phyloP scores from a whole-genome alignment of 208 protist species.

The Sergeia podlipaevii region DNA sequence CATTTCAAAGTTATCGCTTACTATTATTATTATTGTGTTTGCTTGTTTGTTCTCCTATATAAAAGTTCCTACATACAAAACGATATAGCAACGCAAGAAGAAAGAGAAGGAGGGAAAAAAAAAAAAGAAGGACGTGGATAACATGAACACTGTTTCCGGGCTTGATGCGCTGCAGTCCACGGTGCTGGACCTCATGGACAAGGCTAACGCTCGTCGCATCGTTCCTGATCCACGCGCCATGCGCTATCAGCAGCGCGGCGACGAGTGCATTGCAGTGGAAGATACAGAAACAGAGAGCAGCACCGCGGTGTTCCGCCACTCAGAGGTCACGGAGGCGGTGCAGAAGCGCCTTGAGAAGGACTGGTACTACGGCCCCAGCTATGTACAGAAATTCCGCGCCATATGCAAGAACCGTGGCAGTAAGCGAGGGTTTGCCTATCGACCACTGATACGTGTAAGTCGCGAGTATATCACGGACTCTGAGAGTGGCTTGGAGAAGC shows the following conservation, averaged over 20 bases:
- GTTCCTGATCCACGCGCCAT: conserved; percentile 7
- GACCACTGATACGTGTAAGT: conserved; percentile 19
- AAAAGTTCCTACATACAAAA: too few species aligned
- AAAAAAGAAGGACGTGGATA: too few species aligned
- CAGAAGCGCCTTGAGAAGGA: conserved; percentile 11
- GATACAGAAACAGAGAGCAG: conserved; percentile 13
- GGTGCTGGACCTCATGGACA: too few species aligned
- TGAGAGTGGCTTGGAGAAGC: conserved; percentile 15
- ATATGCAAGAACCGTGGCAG: conserved; percentile 10
- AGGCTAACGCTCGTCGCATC: conserved; percentile 10
- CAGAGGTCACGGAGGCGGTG: conserved; percentile 7
- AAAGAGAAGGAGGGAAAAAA: too few species aligned
- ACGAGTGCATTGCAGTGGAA: conserved; percentile 6
- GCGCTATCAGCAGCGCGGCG: conserved; percentile 2
- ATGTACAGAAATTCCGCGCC: conserved; percentile 14
- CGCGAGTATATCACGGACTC: conserved; percentile 11
- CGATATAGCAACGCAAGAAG: too few species aligned
- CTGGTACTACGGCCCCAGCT: conserved; percentile 11
- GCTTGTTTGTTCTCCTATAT: too few species aligned
- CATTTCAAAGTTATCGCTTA: too few species aligned
- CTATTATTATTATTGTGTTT: too few species aligned
- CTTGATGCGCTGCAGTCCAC: too few species aligned
- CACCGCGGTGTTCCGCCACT: conserved; percentile 17
- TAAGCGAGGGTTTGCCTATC: conserved; percentile 26
- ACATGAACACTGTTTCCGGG: too few species aligned